These are phyloP conservation scores for Dacryopinax spathularia DNA, from an alignment of 768 basidiomycete species.

Conservation along the genomic window DNA sequence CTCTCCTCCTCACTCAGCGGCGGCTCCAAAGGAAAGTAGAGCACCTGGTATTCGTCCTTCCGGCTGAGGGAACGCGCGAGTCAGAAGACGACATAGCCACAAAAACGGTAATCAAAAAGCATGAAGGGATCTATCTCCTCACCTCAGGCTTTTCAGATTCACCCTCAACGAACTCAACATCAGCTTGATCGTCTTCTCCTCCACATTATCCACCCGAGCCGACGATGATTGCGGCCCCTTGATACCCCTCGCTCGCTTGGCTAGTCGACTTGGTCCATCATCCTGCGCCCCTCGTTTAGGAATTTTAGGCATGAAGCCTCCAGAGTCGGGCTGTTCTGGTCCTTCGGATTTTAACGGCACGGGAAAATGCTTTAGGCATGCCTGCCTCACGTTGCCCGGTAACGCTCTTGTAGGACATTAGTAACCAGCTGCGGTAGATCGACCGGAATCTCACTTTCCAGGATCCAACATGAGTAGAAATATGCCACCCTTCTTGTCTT, in stretches of 20 bases:
- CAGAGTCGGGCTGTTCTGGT: slow-evolving; percentile 13
- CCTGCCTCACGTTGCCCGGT: not conserved
- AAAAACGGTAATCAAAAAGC: not conserved
- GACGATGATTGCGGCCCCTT: not conserved
- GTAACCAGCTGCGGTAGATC: not conserved
- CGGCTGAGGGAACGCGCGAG: slow-evolving; percentile 26
- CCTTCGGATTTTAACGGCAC: too few relatives aligned
- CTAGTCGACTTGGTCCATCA: not conserved
- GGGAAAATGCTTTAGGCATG: not conserved
- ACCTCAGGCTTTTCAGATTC: slow-evolving; percentile 31
- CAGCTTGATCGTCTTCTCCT: not conserved
- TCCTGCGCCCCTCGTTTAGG: not conserved
- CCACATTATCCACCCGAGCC: not conserved
- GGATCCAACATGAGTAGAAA: slow-evolving; percentile 72
- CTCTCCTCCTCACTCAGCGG: slow-evolving; percentile 46
- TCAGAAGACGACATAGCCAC: slow-evolving; percentile 14
- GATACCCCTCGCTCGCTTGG: not conserved
- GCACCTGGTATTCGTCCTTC: slow-evolving; percentile 57
- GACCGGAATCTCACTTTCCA: slow-evolving; percentile 22
- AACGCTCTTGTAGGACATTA: not conserved
- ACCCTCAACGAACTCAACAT: slow-evolving; percentile 33
- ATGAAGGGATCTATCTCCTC: slow-evolving; percentile 15
- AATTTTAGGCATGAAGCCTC: slow-evolving; percentile 1
- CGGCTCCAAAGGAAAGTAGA: slow-evolving; percentile 61
- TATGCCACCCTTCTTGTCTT: slow-evolving; percentile 39